Conservation (phyloP, 179 eudicot genomes). For the Heliamphora ciliata region DNA sequence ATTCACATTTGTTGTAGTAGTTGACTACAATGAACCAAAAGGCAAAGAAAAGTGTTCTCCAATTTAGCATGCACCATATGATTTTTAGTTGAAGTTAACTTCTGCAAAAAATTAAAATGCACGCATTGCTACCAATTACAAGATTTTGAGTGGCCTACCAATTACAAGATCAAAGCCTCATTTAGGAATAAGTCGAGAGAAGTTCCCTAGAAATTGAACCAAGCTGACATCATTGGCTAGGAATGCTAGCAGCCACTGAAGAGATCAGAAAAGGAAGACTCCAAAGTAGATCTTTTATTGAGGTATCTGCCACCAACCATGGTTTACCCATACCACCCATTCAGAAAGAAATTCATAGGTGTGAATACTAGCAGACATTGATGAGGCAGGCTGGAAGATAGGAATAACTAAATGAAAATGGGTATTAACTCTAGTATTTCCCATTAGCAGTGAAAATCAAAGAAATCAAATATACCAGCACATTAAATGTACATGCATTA, state of each 20-base stretch:
- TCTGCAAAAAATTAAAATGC: too few relatives aligned
- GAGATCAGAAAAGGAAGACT: background rate
- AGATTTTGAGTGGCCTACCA: background rate
- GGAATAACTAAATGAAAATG: too few relatives aligned
- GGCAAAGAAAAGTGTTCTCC: background rate
- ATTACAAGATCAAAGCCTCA: background rate
- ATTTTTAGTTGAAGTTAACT: background rate
- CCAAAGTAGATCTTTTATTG: background rate
- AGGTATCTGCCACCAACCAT: too few relatives aligned
- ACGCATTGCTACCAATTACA: background rate
- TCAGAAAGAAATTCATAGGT: too few relatives aligned
- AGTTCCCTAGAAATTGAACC: background rate
- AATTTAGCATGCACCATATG: background rate
- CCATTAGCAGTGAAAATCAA: too few relatives aligned
- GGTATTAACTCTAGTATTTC: too few relatives aligned
- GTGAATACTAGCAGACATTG: too few relatives aligned
- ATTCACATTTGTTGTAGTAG: background rate
- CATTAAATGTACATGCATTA: too few relatives aligned
- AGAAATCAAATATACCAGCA: too few relatives aligned
- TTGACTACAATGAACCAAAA: background rate
- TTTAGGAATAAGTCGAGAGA: conserved; percentile 3
- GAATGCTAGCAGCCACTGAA: background rate
- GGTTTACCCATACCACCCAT: too few relatives aligned
- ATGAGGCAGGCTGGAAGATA: too few relatives aligned
- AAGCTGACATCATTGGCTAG: background rate